Percentiles rank a stretch among this genome's conserved stretches.
phyloP scores from a whole-genome alignment of 2,329 filamentous ascomycete species.

The Hymenoscyphus linearis region DNA sequence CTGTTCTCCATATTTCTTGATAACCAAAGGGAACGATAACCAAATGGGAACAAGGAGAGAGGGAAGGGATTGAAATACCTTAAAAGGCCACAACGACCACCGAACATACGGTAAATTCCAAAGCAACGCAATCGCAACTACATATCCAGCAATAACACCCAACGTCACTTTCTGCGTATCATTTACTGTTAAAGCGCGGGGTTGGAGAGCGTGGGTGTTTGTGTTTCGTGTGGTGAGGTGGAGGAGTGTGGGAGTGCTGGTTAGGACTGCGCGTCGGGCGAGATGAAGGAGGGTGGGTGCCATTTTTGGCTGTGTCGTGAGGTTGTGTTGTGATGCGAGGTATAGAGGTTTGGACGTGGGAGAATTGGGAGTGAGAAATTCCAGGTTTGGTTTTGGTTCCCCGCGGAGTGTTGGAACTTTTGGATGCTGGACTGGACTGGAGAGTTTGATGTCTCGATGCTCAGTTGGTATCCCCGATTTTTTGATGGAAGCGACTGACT shows the following conservation, averaged over 20 bases:
- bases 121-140: slow-evolving; percentile 67
- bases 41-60: background rate
- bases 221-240: slow-evolving; percentile 15
- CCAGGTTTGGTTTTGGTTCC: too few species aligned
- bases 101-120: slow-evolving; percentile 78
- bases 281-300: background rate
- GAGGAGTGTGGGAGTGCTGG: slow-evolving; percentile 17
- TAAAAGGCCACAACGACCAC: slow-evolving; percentile 75
- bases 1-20: too few species aligned
- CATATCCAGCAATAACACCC: slow-evolving; percentile 65
- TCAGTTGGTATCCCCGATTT: too few species aligned
- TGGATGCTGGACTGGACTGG: too few species aligned
- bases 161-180: slow-evolving; percentile 67
- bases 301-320: background rate
- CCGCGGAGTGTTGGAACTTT: too few species aligned
- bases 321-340: too few species aligned
- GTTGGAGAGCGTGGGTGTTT: slow-evolving; percentile 16
- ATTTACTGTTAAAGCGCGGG: slow-evolving; percentile 35
- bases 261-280: slow-evolving; percentile 12
- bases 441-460: too few species aligned
- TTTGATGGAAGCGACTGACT: too few species aligned
- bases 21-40: too few species aligned
- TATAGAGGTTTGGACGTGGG: too few species aligned
- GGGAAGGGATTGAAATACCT: slow-evolving; percentile 44
- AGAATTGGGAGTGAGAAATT: too few species aligned